Conservation (phyloP, 1,284 basidiomycete species). For the Rhodotorula sp. region DNA sequence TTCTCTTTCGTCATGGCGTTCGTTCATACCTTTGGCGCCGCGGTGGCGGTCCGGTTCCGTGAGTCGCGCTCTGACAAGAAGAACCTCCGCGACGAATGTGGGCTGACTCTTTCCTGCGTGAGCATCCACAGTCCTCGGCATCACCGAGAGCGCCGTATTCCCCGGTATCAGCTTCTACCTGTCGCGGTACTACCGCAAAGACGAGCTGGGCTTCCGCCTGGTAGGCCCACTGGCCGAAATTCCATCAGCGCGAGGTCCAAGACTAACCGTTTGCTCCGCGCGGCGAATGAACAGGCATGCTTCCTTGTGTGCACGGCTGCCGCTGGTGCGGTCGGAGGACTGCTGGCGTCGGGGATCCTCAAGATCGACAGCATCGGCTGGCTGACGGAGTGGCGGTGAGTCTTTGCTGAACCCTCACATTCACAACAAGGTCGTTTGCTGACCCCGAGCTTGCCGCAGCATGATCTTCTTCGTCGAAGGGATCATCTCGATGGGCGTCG, state of each 20-base stretch:
- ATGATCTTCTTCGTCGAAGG: constrained; percentile 44
- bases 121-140: constrained; percentile 31
- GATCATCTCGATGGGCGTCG: constrained; percentile 48
- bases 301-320: constrained; percentile 25
- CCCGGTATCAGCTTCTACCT: constrained; percentile 17
- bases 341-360: constrained; percentile 37
- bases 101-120: neutral
- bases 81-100: neutral
- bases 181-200: constrained; percentile 40
- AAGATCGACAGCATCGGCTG: constrained; percentile 35
- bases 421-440: neutral
- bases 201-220: constrained; percentile 47
- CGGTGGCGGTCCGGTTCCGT: constrained; percentile 45
- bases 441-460: neutral
- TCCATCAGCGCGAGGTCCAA: too few relatives aligned
- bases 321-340: constrained; percentile 46
- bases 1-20: constrained; percentile 39
- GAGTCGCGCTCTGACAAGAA: neutral
- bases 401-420: constrained; percentile 36
- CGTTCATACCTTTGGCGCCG: constrained; percentile 39
- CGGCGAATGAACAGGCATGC: too few relatives aligned
- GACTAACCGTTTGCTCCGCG: too few relatives aligned
- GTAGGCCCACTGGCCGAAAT: too few relatives aligned
- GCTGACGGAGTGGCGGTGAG: constrained; percentile 34
- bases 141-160: constrained; percentile 43